Percentiles rank a stretch among this genome's conserved stretches.
Conservation (phyloP, 192 early-diverging fungal species). For the Backusella sp. region DNA sequence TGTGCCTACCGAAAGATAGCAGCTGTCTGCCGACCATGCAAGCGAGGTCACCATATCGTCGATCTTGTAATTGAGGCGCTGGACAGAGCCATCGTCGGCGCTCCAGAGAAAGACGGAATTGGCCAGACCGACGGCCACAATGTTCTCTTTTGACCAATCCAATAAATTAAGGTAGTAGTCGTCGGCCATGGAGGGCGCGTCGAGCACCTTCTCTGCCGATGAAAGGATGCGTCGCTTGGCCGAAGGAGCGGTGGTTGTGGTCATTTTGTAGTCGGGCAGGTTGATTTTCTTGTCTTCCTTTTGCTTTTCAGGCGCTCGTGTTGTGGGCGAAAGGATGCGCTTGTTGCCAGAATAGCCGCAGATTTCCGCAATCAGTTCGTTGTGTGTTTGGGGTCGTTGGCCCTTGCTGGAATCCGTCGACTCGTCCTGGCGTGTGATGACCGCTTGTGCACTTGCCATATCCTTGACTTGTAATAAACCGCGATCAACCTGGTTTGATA, state of each 20-base stretch:
- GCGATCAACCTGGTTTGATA: neutral
- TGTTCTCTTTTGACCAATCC: conserved; percentile 85
- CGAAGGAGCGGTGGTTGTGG: conserved; percentile 24
- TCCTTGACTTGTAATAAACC: neutral
- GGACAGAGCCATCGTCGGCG: conserved; percentile 70
- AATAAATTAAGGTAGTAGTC: conserved; percentile 96
- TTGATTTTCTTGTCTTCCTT: conserved; percentile 37
- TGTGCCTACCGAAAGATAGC: conserved; percentile 68
- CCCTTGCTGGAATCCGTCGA: neutral
- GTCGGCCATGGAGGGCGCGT: conserved; percentile 86
- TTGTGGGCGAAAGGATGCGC: neutral
- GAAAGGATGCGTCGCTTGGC: conserved; percentile 71
- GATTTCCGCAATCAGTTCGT: neutral
- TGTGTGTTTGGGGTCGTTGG: neutral
- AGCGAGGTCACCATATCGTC: conserved; percentile 71
- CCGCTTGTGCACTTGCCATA: neutral
- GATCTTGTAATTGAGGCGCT: conserved; percentile 42
- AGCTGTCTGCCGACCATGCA: conserved; percentile 71
- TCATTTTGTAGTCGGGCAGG: conserved; percentile 54
- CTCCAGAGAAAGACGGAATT: conserved; percentile 91
- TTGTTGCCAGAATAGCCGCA: neutral
- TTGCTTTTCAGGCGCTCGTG: neutral
- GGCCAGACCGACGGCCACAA: conserved; percentile 85
- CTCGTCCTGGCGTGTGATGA: neutral
- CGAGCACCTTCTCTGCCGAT: conserved; percentile 80